Evolutionary conservation across 768 basidiomycete species (phyloP).

Genomic region (Agrocybe praecox): DNA sequence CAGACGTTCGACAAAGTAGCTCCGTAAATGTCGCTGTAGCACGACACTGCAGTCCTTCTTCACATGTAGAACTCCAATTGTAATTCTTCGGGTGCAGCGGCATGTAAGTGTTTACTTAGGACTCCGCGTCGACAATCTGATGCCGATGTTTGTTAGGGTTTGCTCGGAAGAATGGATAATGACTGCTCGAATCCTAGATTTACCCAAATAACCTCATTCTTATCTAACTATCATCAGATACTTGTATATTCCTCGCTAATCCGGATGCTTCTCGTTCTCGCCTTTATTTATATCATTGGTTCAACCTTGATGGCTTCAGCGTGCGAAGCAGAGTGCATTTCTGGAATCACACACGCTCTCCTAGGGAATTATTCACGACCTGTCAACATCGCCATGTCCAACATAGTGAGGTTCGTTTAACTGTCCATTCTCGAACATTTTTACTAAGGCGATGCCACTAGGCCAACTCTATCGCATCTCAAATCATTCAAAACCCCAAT

Average conservation of each 20-base stretch:
- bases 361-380: conserved; percentile 49
- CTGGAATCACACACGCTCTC: conserved; percentile 58
- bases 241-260: background rate
- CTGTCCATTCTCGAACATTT: background rate
- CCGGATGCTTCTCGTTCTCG: background rate
- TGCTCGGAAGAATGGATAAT: too few species aligned
- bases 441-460: background rate
- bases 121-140: too few species aligned
- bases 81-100: too few species aligned
- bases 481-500: conserved; percentile 14
- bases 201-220: too few species aligned
- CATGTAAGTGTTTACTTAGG: too few species aligned
- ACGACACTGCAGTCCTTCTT: too few species aligned
- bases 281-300: conserved; percentile 27
- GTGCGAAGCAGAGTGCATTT: conserved; percentile 75
- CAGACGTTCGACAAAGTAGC: too few species aligned
- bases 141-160: too few species aligned
- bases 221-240: too few species aligned
- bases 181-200: too few species aligned
- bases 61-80: too few species aligned
- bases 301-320: conserved; percentile 38
- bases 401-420: conserved; percentile 40
- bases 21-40: too few species aligned
- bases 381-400: conserved; percentile 36
- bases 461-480: conserved; percentile 22